These are phyloP conservation scores for Stevia rebaudiana DNA, from an alignment of 140 eudicot species.

Conservation along the genomic window DNA sequence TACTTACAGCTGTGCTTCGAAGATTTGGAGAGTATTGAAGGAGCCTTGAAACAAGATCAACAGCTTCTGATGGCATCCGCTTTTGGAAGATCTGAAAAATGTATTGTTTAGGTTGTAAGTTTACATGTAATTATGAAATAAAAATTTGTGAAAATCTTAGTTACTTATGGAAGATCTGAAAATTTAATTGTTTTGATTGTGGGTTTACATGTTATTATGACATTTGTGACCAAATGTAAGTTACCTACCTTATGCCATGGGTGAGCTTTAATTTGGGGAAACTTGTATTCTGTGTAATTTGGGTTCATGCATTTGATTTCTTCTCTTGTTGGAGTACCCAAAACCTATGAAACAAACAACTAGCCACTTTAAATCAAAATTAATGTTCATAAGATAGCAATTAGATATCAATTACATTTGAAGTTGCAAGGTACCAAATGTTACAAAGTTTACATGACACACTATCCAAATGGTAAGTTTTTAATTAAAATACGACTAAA, in stretches of 20 bases:
- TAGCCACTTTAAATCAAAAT: not conserved
- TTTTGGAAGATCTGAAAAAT: conserved; percentile 68
- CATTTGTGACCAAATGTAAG: not conserved
- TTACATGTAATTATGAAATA: not conserved
- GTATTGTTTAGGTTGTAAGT: conserved; percentile 10
- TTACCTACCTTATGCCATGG: conserved; percentile 90
- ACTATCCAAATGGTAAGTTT: not conserved
- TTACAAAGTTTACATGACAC: not conserved
- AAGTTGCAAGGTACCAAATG: conserved; percentile 1
- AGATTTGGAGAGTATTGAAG: conserved; percentile 88
- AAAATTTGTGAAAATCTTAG: not conserved
- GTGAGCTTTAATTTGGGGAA: conserved; percentile 91
- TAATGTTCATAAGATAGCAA: not conserved
- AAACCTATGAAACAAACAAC: conserved; percentile 39
- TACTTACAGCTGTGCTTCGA: conserved; percentile 84
- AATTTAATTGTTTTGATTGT: conserved; percentile 3
- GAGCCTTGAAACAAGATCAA: conserved; percentile 85
- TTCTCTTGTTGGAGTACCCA: conserved; percentile 95
- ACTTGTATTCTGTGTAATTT: conserved; percentile 82
- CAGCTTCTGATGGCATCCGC: conserved; percentile 90
- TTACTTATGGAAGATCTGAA: conserved; percentile 68
- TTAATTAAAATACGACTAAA: not conserved
- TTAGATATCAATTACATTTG: not conserved
- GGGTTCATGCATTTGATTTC: conserved; percentile 97
- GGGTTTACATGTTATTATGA: conserved; percentile 3